Evolutionary conservation across 208 protist genomes (phyloP), one percentile per base, ranked within the genome.

Genomic region (Acanthamoeba divionensis): DNA sequence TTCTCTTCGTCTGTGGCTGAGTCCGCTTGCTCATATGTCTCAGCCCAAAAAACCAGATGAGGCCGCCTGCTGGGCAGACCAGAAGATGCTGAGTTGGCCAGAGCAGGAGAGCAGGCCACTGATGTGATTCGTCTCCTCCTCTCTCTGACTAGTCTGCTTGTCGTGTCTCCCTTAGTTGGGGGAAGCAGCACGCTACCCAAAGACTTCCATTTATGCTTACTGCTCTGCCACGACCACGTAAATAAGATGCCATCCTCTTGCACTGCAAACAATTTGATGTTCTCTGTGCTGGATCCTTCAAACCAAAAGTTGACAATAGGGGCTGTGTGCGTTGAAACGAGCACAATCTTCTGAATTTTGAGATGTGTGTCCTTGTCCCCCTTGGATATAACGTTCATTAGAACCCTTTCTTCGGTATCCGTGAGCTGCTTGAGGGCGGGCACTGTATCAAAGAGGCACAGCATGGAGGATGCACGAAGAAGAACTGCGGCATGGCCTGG

Each of bases 261-360:
- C 38, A 77, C 67, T 1, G 15, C 67, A 1, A 77, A 15, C 15
- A 77, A 47, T 7, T 47, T 41, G 10, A 77, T 41, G 10, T 41
- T 52, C 29, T 31, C 60, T 33, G 60, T 2, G 60, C 4, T 1
- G 31, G 60, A 66, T 6, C 31, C 4, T 48, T 79, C 67, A 31
- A 79, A 79, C 67, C 67, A 79, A 12, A 79, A 48, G 15, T 79
- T 79, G 67, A 79, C 36, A 8, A 79, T 54, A 24, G 67, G 67
- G 15, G 67, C 67, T 15, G 31, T 18, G 67, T 79, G 67, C 45
- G 67, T 41, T 48, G 67, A 79, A 26, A 79, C 24, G 67, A 79
- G 67, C 31, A 79, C 67, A 1, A 79, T 31, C 24, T 36, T 54
- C 26, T 79, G 67, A 29, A 79, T 79, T 41, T 48, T 41, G 10